Base-by-base conservation (phyloP, 805 yeast species). In the Candida maltosa region DNA sequence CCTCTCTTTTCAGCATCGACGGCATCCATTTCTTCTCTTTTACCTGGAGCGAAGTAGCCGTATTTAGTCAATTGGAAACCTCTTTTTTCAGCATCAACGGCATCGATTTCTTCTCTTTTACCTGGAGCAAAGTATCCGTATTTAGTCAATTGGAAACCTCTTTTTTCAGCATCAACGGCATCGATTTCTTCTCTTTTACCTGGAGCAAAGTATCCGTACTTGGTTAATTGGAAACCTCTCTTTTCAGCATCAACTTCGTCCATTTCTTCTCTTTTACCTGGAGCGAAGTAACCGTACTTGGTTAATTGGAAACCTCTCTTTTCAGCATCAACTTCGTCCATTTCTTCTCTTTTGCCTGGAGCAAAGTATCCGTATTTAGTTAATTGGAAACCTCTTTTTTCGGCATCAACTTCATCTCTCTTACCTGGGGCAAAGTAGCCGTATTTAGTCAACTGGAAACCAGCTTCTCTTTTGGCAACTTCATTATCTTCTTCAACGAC, bases 131-230 rank as follows among this genome's bases (percentile, higher is more conserved):
- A 31, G 29, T 24, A 31, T 16, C 29, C 29, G 16, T 24, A 31
- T 16, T 31, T 22, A n/a, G 34, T 31, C 31, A 29, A n/a, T n/a
- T n/a, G n/a, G n/a, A n/a, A n/a, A n/a, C n/a, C n/a, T n/a, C n/a
- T n/a, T n/a, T n/a, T n/a, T 16, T 20, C 26, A 20, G 34, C 26
- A 16, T 24, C 34, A 23, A 20, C 29, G 5, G 5, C 28, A n/a
- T n/a, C 12, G 25, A 12, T 26, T 12, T 30, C 30, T 15, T 26
- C 36, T 26, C 29, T 27, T 20, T 22, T 27, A 12, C 16, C 26
- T 29, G 39, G 39, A 24, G 25, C 37, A 19, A 32, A 37, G 16
- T 22, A 26, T 16, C 29, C 32, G 9, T 19, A 31, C 9, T 25
- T 20, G 14, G 37, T 37, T 12, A 22, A 22, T 12, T 11, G 25